Percentiles rank a stretch among this genome's conserved stretches.
These are phyloP conservation scores for Aspergillus aculeatinus DNA, from an alignment of 2,329 filamentous ascomycete genomes.

Conservation along the genomic window DNA sequence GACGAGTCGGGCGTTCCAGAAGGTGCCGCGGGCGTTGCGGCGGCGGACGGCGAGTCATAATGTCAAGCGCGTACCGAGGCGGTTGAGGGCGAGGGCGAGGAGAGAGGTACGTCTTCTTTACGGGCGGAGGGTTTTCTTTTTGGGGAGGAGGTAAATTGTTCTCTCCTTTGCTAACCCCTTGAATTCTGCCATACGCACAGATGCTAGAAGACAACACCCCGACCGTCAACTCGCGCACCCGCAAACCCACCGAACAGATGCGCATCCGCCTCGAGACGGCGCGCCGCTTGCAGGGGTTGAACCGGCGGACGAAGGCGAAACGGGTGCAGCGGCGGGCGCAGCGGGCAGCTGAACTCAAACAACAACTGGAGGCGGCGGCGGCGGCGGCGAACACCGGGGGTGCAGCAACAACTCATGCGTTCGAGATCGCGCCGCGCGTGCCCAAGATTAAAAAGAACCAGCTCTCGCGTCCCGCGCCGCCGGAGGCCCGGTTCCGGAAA, in stretches of 20 bases:
- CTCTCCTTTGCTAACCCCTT: neutral
- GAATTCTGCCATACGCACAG: conserved; percentile 43
- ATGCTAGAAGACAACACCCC: conserved; percentile 92
- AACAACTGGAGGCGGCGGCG: conserved; percentile 31
- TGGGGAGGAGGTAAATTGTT: no score
- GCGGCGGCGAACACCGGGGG: conserved; percentile 24
- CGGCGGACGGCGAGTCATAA: conserved; percentile 93
- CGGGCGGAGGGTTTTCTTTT: neutral
- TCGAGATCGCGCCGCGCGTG: conserved; percentile 41
- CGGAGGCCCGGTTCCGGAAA: conserved; percentile 73
- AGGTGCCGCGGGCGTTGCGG: conserved; percentile 79
- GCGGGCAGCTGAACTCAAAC: conserved; percentile 41
- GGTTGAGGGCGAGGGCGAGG: conserved; percentile 68
- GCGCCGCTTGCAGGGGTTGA: conserved; percentile 65
- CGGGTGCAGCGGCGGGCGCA: conserved; percentile 17
- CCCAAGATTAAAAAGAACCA: conserved; percentile 70
- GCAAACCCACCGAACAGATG: conserved; percentile 47
- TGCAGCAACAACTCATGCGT: conserved; percentile 24
- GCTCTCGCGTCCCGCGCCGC: conserved; percentile 63
- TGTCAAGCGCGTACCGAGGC: conserved; percentile 80
- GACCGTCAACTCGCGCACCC: conserved; percentile 60
- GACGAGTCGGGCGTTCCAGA: conserved; percentile 79
- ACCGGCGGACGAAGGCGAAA: conserved; percentile 44
- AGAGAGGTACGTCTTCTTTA: conserved; percentile 53
- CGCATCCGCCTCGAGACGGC: conserved; percentile 70